Conservation (phyloP, 306 rosid genomes). For the Heteromeles arbutifolia region DNA sequence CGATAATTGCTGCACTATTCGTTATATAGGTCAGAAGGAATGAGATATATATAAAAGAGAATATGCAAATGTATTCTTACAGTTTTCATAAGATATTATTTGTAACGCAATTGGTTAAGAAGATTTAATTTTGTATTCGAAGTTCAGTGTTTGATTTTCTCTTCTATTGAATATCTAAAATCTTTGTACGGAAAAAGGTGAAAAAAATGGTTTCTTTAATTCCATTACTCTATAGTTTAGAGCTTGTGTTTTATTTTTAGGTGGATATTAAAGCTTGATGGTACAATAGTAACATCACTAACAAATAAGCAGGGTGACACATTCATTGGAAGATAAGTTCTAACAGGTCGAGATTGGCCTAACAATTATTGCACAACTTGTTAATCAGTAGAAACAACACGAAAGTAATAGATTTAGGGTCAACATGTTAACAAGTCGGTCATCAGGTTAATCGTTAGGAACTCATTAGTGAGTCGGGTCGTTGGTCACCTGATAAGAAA, state of each 20-base stretch:
- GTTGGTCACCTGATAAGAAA: too few species aligned
- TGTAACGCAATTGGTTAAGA: neutral
- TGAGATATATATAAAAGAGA: neutral
- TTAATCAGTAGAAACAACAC: too few species aligned
- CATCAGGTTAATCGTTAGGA: too few species aligned
- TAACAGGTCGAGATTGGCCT: neutral
- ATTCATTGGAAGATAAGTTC: neutral
- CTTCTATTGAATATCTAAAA: neutral
- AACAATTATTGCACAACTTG: too few species aligned
- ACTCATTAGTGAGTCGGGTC: accelerated
- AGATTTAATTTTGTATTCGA: neutral
- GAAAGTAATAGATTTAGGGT: too few species aligned
- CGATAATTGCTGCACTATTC: conserved; percentile 14
- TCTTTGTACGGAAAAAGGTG: neutral
- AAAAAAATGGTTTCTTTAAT: too few species aligned
- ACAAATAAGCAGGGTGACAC: neutral
- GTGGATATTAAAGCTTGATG: neutral
- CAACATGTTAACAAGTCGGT: too few species aligned
- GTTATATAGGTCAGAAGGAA: neutral
- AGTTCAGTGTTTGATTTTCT: neutral
- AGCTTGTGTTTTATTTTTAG: neutral
- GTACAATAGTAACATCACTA: neutral
- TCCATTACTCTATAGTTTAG: neutral
- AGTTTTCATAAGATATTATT: neutral
- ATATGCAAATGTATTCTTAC: conserved; percentile 4